Base-by-base conservation (phyloP, 768 basidiomycete species). In the Cubamyces lactineus region DNA sequence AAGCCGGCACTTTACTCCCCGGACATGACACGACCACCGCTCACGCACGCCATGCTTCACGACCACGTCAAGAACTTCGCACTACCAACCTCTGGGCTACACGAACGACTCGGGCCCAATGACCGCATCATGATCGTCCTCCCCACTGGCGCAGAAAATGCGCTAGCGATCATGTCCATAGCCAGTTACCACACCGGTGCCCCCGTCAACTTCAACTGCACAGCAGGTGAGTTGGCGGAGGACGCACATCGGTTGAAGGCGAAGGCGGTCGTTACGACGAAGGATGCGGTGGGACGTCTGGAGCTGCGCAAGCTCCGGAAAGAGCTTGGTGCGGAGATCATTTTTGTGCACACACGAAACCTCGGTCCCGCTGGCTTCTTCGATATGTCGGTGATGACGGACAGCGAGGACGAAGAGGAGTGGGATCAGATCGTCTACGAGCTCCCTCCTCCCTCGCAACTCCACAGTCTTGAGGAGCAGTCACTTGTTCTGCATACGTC, bases 401-500 rank as follows among this genome's bases (percentile, higher is more conserved):
- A 55, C 26, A 39, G 49, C 47, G 52, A 57, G 47, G 50, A 61
- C 41, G 59, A 59, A 34, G 63, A 58, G 5, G 57, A 56, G 28
- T 61, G 62, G 43, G 49, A 61, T 13, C 40, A 53, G 34, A 53
- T 55, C 39, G 11, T 59, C 15, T 52, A 61, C 23, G 43, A 53
- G 40, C 19, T 41, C 21, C 58, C 59, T 15, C 19, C 41, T 17
- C 74, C 77, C 15, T 73, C 77, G 16, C 61, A 64, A 42, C 71
- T 70, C 11, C 78, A 81, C 56, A 66, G 70, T 8, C 74, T 83
- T 30, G 65, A 74, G 28, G 82, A 85, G 66, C 76, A 79, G 38
- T 80, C 82, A 3, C 73, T 86, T 6, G 79, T 86, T n/a, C 71
- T 86, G 40, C 84, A 85, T 64, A 86, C 85, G 1, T 82, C 81